Base-by-base conservation (phyloP, 2,329 filamentous ascomycete species). In the Aspergillus ibericus region DNA sequence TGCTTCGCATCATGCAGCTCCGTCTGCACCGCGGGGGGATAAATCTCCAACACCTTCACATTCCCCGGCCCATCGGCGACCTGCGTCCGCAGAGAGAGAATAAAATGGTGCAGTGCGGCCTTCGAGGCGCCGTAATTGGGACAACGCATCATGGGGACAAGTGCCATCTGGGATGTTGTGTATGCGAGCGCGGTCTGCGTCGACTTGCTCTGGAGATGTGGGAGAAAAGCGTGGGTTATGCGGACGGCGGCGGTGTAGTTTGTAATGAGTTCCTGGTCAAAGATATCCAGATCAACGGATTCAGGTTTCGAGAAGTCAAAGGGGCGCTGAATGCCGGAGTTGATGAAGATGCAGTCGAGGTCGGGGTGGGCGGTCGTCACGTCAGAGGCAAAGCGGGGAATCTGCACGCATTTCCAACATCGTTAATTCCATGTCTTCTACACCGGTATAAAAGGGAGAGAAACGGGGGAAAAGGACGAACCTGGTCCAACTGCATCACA, bases 41-140 rank as follows among this genome's bases (percentile, higher is more conserved):
- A 82, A 9, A 85, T 74, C 67, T 85, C 83, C 36, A 84, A 72
- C n/a, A 85, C 77, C 59, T 82, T 82, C 65, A 84, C 74, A 48
- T 81, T 78, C 0, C 76, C 75, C 1, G 64, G 62, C 0, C 63
- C 65, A 12, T 58, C 62, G 46, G 76, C 75, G 34, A 85, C 63
- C 66, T 85, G 82, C 59, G 81, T 76, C 1, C 83, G 77, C 34
- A 85, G 72, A 5, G 74, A 75, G 5, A 85, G 73, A 20, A 84
- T 76, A 70, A 81, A 82, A 61, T 82, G 80, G 62, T 85, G 82
- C 49, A 85, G 67, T 0, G 82, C 83, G 0, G 83, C 83, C 68
- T 85, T 85, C 36, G 78, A 77, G 1, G 83, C 82, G 60, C 80
- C 82, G 70, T 85, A 85, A 65, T 83, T 83, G 0, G 78, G 74